Conservation (phyloP, 1,284 basidiomycete genomes). For the Trametes versicolor region DNA sequence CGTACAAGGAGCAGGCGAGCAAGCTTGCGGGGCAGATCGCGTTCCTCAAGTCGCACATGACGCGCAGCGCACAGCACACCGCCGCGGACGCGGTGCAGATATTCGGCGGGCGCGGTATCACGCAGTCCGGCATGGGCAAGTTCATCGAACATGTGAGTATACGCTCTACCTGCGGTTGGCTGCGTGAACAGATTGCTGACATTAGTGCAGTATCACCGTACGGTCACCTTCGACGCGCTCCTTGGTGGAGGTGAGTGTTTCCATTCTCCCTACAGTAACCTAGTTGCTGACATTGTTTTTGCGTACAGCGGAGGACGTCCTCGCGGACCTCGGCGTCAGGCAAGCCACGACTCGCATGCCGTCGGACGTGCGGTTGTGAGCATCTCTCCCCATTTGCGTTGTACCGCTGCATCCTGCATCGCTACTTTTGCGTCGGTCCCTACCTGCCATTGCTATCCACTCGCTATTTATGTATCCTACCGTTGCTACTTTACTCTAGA, state of each 20-base stretch:
- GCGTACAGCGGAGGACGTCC: constrained; percentile 66
- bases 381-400: not conserved
- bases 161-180: not conserved
- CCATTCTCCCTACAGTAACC: not conserved
- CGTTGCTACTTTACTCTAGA: not conserved
- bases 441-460: not conserved
- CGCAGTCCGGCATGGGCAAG: constrained; percentile 76
- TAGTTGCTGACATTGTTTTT: not conserved
- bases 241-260: constrained; percentile 68
- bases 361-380: constrained; percentile 55
- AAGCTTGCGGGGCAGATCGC: constrained; percentile 68
- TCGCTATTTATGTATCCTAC: not conserved
- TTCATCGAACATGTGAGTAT: constrained; percentile 72
- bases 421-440: not conserved
- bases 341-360: constrained; percentile 72
- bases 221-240: constrained; percentile 73
- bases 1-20: constrained; percentile 44
- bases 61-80: constrained; percentile 73
- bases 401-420: not conserved
- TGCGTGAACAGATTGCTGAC: not conserved
- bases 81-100: constrained; percentile 85
- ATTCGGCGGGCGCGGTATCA: constrained; percentile 85
- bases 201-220: constrained; percentile 67
- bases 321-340: constrained; percentile 74
- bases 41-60: constrained; percentile 80